Conservation (phyloP, 2,329 filamentous ascomycete genomes). For the Alternaria triticina region DNA sequence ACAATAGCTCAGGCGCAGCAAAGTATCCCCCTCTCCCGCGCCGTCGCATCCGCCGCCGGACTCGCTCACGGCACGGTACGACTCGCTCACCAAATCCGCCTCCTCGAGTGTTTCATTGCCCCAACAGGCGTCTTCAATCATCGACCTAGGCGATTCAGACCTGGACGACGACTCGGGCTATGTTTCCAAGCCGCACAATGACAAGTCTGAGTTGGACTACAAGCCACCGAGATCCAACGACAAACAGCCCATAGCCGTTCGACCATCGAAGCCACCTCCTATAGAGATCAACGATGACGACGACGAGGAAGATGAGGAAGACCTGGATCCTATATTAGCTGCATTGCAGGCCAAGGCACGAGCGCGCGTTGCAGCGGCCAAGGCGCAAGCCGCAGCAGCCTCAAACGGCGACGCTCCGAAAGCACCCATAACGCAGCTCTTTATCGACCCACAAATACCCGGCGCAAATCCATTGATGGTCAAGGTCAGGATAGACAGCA, state of each 20-base stretch:
- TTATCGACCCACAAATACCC: constrained; percentile 72
- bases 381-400: constrained; percentile 9
- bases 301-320: constrained; percentile 35
- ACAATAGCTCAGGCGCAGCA: constrained; percentile 27
- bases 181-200: constrained; percentile 13
- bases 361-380: constrained; percentile 28
- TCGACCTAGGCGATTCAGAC: constrained; percentile 36
- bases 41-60: constrained; percentile 17
- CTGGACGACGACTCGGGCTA: constrained; percentile 19
- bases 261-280: constrained; percentile 9
- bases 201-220: neutral
- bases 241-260: constrained; percentile 10
- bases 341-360: constrained; percentile 36
- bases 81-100: constrained; percentile 30
- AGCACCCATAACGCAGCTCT: constrained; percentile 61
- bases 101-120: constrained; percentile 11
- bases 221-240: neutral
- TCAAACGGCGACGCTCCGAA: constrained; percentile 11
- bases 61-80: constrained; percentile 39
- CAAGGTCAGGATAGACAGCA: constrained; percentile 70
- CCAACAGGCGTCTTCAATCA: constrained; percentile 22
- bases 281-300: constrained; percentile 9
- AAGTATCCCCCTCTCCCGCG: constrained; percentile 31
- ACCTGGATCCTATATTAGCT: constrained; percentile 36
- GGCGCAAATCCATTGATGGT: constrained; percentile 67